Evolutionary conservation across 345 rosid genomes (phyloP).

Genomic region (Citrus unshiu): DNA sequence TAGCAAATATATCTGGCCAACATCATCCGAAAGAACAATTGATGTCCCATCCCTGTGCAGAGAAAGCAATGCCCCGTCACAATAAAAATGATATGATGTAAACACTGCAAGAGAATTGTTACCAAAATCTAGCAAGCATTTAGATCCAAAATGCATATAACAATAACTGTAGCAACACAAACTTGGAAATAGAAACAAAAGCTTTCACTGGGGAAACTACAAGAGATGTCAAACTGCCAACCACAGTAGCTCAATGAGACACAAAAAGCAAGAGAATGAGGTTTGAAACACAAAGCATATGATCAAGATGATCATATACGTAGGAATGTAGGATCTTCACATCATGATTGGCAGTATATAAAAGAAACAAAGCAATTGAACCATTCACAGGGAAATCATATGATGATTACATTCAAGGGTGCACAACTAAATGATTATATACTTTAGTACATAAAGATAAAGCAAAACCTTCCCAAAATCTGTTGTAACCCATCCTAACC

Average conservation of each 20-base stretch:
- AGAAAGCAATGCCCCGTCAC: slow-evolving; percentile 1
- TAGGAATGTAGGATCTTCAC: neutral
- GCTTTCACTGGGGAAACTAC: neutral
- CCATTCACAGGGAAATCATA: neutral
- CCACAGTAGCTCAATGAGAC: neutral
- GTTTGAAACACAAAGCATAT: slow-evolving; percentile 4
- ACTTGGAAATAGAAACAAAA: neutral
- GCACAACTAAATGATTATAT: neutral
- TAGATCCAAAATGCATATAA: neutral
- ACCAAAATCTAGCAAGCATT: neutral
- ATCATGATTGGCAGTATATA: neutral
- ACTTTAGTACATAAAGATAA: neutral
- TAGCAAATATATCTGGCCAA: slow-evolving; percentile 91
- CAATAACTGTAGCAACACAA: neutral
- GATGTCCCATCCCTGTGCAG: slow-evolving; percentile 90
- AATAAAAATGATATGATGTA: neutral
- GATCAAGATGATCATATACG: neutral
- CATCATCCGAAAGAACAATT: slow-evolving; percentile 97
- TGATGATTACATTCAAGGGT: neutral
- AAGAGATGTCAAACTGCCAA: slow-evolving; percentile 15
- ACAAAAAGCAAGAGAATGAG: neutral
- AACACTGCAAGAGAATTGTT: neutral
- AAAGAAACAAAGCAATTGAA: neutral
- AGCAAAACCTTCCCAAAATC: neutral
- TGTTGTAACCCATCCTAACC: neutral